These are phyloP conservation scores for Bassia scoparia DNA, from an alignment of 148 eudicot species.

Conservation along the genomic window DNA sequence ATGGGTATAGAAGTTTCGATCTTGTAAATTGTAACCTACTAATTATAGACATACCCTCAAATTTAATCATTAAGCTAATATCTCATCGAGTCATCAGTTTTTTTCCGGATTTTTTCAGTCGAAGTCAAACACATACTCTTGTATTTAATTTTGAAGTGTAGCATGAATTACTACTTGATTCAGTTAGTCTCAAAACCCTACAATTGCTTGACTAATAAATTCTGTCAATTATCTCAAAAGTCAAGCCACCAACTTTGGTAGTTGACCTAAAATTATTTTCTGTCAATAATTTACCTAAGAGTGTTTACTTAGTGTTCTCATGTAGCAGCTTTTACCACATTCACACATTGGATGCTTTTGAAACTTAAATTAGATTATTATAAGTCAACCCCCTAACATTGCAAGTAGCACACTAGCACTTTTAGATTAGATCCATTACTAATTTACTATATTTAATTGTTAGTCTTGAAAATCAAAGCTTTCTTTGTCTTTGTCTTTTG, in stretches of 20 bases:
- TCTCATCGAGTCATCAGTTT: too few relatives aligned
- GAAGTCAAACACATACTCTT: too few relatives aligned
- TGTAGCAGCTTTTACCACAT: not conserved
- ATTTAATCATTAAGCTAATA: too few relatives aligned
- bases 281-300: constrained; percentile 15
- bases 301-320: constrained; percentile 13
- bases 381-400: constrained; percentile 18
- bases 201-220: too few relatives aligned
- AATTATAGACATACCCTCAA: too few relatives aligned
- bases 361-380: too few relatives aligned
- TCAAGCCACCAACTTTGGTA: constrained; percentile 17
- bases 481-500: not conserved
- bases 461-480: constrained; percentile 1
- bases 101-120: too few relatives aligned
- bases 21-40: too few relatives aligned
- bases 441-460: not conserved
- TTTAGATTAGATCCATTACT: constrained; percentile 21
- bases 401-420: not conserved
- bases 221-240: not conserved
- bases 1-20: too few relatives aligned
- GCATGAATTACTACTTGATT: too few relatives aligned
- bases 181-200: too few relatives aligned
- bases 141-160: too few relatives aligned
- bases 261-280: constrained; percentile 21
- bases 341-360: constrained; percentile 6